Percentiles rank a stretch among this genome's conserved stretches.
phyloP scores from a whole-genome alignment of 106 monocot genomes.

The Dendrobium huoshanense region DNA sequence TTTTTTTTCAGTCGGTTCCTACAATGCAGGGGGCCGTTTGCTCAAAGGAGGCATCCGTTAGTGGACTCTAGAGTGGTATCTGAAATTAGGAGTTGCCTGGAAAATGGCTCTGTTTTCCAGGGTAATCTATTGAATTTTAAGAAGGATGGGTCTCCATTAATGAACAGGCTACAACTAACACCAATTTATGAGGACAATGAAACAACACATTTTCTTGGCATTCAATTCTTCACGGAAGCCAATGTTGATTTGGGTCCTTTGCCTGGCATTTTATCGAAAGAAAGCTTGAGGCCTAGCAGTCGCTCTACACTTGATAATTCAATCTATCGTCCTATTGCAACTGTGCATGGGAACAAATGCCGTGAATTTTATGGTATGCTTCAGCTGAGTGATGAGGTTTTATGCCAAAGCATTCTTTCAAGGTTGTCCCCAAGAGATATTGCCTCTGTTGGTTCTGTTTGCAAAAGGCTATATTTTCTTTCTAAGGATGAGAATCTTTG shows the following conservation, averaged over 20 bases:
- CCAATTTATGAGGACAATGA: slow-evolving; percentile 91
- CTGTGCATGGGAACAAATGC: slow-evolving; percentile 24
- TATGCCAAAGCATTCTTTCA: slow-evolving; percentile 79
- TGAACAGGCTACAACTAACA: slow-evolving; percentile 57
- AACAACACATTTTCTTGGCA: slow-evolving; percentile 82
- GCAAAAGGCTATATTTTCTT: slow-evolving; percentile 46
- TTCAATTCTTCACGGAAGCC: slow-evolving; percentile 70
- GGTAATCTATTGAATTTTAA: slow-evolving; percentile 85
- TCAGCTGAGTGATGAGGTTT: slow-evolving; percentile 75
- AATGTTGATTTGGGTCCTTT: slow-evolving; percentile 77
- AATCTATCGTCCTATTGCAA: slow-evolving; percentile 22
- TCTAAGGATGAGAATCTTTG: slow-evolving; percentile 80
- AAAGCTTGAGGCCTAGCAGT: slow-evolving; percentile 17
- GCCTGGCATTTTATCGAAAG: slow-evolving; percentile 38
- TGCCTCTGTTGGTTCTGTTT: slow-evolving; percentile 75
- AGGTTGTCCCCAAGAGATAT: slow-evolving; percentile 78
- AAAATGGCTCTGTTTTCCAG: slow-evolving; percentile 67
- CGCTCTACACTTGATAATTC: slow-evolving; percentile 13
- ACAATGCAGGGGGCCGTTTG: slow-evolving; percentile 95
- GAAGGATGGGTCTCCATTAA: slow-evolving; percentile 87
- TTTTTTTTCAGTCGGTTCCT: slow-evolving; percentile 71
- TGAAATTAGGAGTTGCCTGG: slow-evolving; percentile 68
- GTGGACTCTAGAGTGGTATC: slow-evolving; percentile 75
- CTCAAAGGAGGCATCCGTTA: slow-evolving; percentile 82
- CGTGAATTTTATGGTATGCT: slow-evolving; percentile 70